Conservation (phyloP, 768 basidiomycete genomes). For the Hydnum rufescens region DNA sequence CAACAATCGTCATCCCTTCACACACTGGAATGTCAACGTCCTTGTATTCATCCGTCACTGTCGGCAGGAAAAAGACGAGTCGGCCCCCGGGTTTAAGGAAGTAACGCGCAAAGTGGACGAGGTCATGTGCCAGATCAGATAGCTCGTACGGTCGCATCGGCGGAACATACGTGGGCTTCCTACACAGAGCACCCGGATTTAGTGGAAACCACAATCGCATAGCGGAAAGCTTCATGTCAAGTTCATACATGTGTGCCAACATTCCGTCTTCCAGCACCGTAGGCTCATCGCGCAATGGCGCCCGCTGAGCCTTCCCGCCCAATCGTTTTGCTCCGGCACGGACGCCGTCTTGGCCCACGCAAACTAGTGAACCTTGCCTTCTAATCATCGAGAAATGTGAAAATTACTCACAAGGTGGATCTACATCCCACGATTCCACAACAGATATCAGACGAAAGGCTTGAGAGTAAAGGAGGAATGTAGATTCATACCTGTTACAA, state of each 20-base stretch:
- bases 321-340: conserved; percentile 71
- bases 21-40: conserved; percentile 67
- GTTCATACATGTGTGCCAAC: conserved; percentile 19
- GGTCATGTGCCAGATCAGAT: conserved; percentile 58
- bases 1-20: conserved; percentile 72
- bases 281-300: conserved; percentile 14
- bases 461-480: background rate
- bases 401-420: conserved; percentile 63
- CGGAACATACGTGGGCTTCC: too few relatives aligned
- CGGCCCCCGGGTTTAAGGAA: conserved; percentile 70
- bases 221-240: background rate
- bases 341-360: conserved; percentile 49
- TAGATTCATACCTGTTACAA: conserved; percentile 33
- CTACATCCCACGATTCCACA: conserved; percentile 20
- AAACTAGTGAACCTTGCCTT: background rate
- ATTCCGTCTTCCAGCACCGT: conserved; percentile 17
- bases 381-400: background rate
- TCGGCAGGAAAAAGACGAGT: conserved; percentile 89
- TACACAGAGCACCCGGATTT: too few relatives aligned
- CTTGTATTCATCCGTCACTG: conserved; percentile 77
- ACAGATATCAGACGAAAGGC: background rate
- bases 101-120: conserved; percentile 64
- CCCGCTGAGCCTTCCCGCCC: conserved; percentile 9
- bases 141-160: conserved; percentile 88
- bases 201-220: background rate